These are phyloP conservation scores for Pelargonium australe DNA, from an alignment of 441 rosid species.

Conservation along the genomic window DNA sequence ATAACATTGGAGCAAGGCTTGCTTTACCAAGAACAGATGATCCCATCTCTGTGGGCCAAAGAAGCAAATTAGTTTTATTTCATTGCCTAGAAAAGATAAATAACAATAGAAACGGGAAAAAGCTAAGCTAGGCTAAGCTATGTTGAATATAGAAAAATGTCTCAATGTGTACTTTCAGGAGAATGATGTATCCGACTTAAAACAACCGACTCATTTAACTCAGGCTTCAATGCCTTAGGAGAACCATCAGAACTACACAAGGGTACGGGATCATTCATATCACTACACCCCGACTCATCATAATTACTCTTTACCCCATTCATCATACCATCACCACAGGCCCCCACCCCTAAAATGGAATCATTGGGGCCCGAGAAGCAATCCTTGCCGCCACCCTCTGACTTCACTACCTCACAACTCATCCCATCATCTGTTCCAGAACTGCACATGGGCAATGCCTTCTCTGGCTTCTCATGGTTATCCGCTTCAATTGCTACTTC, in stretches of 20 bases:
- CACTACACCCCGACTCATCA: conserved; percentile 25
- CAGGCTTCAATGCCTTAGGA: conserved; percentile 45
- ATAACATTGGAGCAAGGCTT: too few relatives aligned
- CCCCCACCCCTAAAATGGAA: neutral
- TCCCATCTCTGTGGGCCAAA: too few relatives aligned
- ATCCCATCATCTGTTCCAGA: conserved; percentile 26
- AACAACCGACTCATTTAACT: conserved; percentile 57
- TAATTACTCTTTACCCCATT: neutral
- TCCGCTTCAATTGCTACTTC: conserved; percentile 2
- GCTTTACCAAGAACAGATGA: too few relatives aligned
- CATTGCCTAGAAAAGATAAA: too few relatives aligned
- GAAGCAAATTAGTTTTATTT: too few relatives aligned
- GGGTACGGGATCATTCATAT: conserved; percentile 31
- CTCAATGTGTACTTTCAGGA: conserved; percentile 96
- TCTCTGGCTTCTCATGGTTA: neutral
- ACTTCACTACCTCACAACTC: conserved; percentile 19
- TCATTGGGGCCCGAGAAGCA: neutral
- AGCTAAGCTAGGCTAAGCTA: too few relatives aligned
- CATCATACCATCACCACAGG: neutral
- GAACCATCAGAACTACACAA: conserved; percentile 37
- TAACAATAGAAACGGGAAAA: too few relatives aligned
- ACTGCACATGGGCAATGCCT: conserved; percentile 17
- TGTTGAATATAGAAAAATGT: conserved; percentile 35
- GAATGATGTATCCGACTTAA: conserved; percentile 96
- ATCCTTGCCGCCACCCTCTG: conserved; percentile 20